Base-by-base conservation (phyloP, 208 protist species). In the Lotmaria passim region DNA sequence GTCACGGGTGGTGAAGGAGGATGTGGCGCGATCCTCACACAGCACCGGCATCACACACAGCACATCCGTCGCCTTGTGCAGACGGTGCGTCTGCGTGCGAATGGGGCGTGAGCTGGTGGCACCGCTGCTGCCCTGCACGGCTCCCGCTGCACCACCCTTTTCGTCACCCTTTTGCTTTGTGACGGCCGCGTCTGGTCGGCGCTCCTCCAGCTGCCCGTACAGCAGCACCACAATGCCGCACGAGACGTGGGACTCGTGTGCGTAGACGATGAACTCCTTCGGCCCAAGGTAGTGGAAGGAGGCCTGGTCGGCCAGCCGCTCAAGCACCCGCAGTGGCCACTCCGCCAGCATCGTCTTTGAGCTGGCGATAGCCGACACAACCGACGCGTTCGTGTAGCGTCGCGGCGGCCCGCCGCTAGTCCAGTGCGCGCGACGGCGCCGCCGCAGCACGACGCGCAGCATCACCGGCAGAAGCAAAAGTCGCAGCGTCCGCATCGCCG, bases 161-260 rank as follows among this genome's bases (percentile, higher is more conserved):
- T n/a, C n/a, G n/a, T n/a, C n/a, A n/a, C 41, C 43, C 56, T 47
- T 48, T 36, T 64, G 47, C 46, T 62, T 64, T 33, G 39, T n/a
- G n/a, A n/a, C 47, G 7, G 36, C 43, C 3, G 44, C 2, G 38
- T 71, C 69, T 3, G 62, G 68, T 26, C 77, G 77, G 47, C 56
- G 64, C 68, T 92, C 86, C 26, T 68, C 70, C n/a, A 93, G n/a
- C 60, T 91, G 77, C 10, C 91, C 91, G 70, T 91, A 63, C 31
- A 96, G 83, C 50, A 96, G 59, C 53, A 96, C 83, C 11, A 96
- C 78, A 38, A 96, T 69, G 10, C 91, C 91, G 51, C 64, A 81
- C 36, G 88, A 94, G 24, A 93, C 51, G 78, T 93, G 85, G 21
- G 83, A 83, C 75, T 96, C 91, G 43, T 82, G 69, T n/a, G 69